These are phyloP conservation scores for Cicer arietinum DNA, from an alignment of 306 rosid genomes.

Conservation along the genomic window DNA sequence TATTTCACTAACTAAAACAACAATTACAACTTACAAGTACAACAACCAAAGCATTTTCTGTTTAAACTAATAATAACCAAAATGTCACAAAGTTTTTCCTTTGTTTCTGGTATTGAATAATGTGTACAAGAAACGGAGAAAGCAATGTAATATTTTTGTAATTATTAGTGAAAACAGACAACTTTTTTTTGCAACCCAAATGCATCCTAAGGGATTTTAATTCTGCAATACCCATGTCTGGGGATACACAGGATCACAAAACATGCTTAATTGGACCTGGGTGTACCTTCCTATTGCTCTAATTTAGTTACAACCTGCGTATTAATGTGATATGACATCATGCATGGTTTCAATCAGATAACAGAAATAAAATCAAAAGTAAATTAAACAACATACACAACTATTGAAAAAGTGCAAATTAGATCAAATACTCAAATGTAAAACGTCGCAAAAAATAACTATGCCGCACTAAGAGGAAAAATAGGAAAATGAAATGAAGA, in stretches of 20 bases:
- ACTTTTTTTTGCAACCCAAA: not conserved
- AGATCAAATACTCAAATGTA: not conserved
- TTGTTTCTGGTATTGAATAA: not conserved
- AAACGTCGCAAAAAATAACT: not conserved
- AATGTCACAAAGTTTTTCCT: not conserved
- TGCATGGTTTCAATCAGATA: conserved; percentile 5
- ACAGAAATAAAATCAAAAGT: not conserved
- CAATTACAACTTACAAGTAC: not conserved
- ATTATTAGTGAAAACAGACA: not conserved
- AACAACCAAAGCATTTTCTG: not conserved
- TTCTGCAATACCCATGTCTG: not conserved
- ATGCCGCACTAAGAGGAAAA: not conserved
- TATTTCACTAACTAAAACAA: not conserved
- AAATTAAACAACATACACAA: not conserved
- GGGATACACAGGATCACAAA: conserved; percentile 5
- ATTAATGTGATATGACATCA: conserved; percentile 15
- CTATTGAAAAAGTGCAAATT: not conserved
- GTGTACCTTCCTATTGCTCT: not conserved
- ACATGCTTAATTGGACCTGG: conserved; percentile 8
- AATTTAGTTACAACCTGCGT: not conserved
- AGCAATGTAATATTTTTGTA: not conserved
- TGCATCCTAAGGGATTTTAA: not conserved
- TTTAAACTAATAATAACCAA: not conserved
- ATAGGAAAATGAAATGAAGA: conserved; percentile 2
- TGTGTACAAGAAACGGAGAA: conserved; percentile 6